Percentiles rank a stretch among this genome's conserved stretches.
phyloP scores from a whole-genome alignment of 225 moss, liverwort and hornwort genomes.

The Sphagnum contortum region DNA sequence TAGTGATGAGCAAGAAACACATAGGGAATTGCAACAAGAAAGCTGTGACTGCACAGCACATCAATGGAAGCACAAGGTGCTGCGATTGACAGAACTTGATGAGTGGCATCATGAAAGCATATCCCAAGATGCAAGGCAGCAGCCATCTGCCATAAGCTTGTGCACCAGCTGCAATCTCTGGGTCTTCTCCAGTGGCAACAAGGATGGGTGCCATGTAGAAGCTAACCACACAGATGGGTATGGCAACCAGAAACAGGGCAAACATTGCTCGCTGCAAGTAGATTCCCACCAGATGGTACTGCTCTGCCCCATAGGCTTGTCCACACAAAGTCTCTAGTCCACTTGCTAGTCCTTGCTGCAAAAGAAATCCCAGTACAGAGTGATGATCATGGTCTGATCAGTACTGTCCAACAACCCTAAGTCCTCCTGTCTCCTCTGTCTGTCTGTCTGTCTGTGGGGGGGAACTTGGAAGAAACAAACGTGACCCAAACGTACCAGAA shows the following conservation, averaged over 20 bases:
- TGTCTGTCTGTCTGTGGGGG: not conserved
- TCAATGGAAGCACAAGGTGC: too few relatives aligned
- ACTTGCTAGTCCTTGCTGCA: constrained; percentile 26
- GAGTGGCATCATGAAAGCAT: too few relatives aligned
- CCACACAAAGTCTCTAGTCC: constrained; percentile 46
- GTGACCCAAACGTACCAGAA: not conserved
- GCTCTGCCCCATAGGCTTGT: constrained; percentile 41
- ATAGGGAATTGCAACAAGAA: constrained; percentile 29
- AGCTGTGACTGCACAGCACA: constrained; percentile 2
- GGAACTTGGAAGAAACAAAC: not conserved
- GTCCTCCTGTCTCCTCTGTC: not conserved
- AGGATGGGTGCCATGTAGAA: constrained; percentile 13
- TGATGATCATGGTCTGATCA: too few relatives aligned
- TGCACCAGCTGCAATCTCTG: too few relatives aligned
- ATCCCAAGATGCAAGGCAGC: too few relatives aligned
- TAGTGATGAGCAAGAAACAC: constrained; percentile 26
- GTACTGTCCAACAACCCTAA: not conserved
- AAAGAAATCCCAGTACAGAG: not conserved
- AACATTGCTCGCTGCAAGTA: constrained; percentile 31
- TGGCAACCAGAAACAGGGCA: constrained; percentile 3
- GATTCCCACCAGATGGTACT: constrained; percentile 36
- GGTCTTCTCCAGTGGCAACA: too few relatives aligned
- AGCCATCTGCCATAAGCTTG: too few relatives aligned
- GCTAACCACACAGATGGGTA: constrained; percentile 20
- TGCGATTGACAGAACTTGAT: too few relatives aligned